A percentile compares a stretch with the other conserved stretches of the same genome.
These are phyloP conservation scores for Trichoderma orchidacearum DNA, from an alignment of 495 filamentous ascomycete genomes.

Conservation along the genomic window DNA sequence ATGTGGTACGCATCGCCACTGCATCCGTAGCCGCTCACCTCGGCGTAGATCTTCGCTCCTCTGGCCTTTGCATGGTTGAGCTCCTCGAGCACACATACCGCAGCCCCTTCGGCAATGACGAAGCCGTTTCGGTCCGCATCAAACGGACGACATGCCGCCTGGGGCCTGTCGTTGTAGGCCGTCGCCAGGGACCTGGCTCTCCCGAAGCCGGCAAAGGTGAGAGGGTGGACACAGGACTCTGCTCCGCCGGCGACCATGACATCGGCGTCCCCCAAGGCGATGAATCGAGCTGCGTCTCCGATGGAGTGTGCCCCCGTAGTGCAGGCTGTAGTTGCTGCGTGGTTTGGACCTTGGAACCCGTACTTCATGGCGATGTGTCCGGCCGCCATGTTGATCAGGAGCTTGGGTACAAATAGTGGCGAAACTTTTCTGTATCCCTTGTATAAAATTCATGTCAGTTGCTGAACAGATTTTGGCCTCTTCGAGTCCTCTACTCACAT, in stretches of 20 bases:
- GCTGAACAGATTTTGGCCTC: not conserved
- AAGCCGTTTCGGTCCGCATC: slow-evolving; percentile 74
- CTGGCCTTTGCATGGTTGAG: slow-evolving; percentile 73
- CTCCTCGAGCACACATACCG: slow-evolving; percentile 78
- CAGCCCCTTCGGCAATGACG: slow-evolving; percentile 87
- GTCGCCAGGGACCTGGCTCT: slow-evolving; percentile 76
- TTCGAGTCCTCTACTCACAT: slow-evolving; percentile 33
- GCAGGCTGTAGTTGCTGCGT: slow-evolving; percentile 84
- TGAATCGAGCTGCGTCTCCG: slow-evolving; percentile 83
- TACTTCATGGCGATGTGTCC: slow-evolving; percentile 90
- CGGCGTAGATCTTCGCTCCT: slow-evolving; percentile 75
- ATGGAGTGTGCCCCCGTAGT: slow-evolving; percentile 92
- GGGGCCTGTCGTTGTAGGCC: slow-evolving; percentile 60
- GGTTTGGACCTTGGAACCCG: slow-evolving; percentile 83
- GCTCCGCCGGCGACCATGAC: slow-evolving; percentile 91
- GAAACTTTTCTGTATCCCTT: slow-evolving; percentile 87
- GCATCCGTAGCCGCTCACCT: slow-evolving; percentile 76
- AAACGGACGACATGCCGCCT: slow-evolving; percentile 70
- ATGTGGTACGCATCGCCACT: slow-evolving; percentile 85
- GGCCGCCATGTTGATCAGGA: slow-evolving; percentile 88
- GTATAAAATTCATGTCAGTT: not conserved
- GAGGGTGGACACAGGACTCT: slow-evolving; percentile 91
- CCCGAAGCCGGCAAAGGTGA: slow-evolving; percentile 84
- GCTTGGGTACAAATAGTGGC: slow-evolving; percentile 79
- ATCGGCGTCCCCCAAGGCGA: slow-evolving; percentile 78